Base-by-base conservation (phyloP, 495 filamentous ascomycete genomes). In the Daldinia loculata region DNA sequence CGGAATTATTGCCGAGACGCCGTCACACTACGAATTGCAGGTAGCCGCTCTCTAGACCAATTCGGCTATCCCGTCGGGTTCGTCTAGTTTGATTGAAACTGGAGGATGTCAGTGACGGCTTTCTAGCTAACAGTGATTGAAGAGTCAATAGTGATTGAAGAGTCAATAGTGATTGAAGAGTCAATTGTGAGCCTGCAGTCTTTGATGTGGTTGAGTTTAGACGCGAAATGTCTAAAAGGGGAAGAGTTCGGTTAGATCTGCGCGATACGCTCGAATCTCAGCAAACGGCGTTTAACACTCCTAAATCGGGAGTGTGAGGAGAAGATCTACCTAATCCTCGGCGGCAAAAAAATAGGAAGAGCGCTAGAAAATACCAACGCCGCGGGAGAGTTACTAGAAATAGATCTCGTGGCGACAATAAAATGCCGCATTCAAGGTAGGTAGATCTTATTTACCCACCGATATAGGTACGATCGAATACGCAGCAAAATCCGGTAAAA, bases 261-360 rank as follows among this genome's bases (percentile, higher is more conserved):
- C 51, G 61, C 61, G 61, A 64, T 56, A 56, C 61, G 61, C 61
- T 53, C 17, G 9, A 34, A 52, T 52, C 26, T 53, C 5, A 30
- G 5, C 24, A 15, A n/a, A 30, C 9, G 26, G 50, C 50, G 50
- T 29, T 53, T 53, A 30, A n/a, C 22, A 26, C 50, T 53, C 50
- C 50, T 30, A 53, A 53, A 53, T 53, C 26, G 50, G 50, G 7
- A 12, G 4, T 15, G 4, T 15, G 27, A n/a, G 7, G 11, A 29
- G 3, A 53, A 7, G 27, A 53, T 53, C 50, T 11, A 30, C 14
- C 14, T 30, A n/a, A 53, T 30, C 14, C 22, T 30, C 26, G 6
- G 50, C 50, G 50, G 24, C 26, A 53, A 53, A n/a, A 26, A 29
- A 8, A 17, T 15, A 4, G 7, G 45, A 53, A 53, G 50, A 24